Percentiles rank a stretch among this genome's conserved stretches.
Evolutionary conservation across 768 basidiomycete genomes (phyloP).

Genomic region (Suillus spraguei): DNA sequence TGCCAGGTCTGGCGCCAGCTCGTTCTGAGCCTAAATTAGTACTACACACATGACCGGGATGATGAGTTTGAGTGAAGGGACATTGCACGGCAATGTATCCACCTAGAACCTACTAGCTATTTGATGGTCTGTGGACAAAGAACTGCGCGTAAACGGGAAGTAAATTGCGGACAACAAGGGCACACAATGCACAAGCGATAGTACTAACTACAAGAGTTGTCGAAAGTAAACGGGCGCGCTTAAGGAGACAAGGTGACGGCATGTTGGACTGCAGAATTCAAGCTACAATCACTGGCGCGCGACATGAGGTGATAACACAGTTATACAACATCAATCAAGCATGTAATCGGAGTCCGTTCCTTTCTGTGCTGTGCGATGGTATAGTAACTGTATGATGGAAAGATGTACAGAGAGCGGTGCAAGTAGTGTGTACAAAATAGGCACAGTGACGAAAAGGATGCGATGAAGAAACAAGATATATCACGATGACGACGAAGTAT

Average conservation of each 20-base stretch:
- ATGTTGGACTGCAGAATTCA: not conserved
- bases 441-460: conserved; percentile 1
- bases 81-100: too few species aligned
- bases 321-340: conserved; percentile 9
- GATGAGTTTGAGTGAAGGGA: too few species aligned
- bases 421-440: conserved; percentile 4
- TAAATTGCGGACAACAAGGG: too few species aligned
- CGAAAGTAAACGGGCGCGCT: not conserved
- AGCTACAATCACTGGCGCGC: not conserved
- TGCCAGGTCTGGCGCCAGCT: too few species aligned
- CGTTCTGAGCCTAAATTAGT: too few species aligned
- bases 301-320: not conserved
- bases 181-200: not conserved
- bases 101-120: too few species aligned
- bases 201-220: not conserved
- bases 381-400: conserved; percentile 10
- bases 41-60: too few species aligned
- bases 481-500: not conserved
- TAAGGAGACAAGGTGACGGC: not conserved
- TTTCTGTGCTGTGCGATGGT: conserved; percentile 11
- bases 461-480: conserved; percentile 10
- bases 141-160: too few species aligned
- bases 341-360: conserved; percentile 6
- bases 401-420: conserved; percentile 8
- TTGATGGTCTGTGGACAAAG: too few species aligned